Evolutionary conservation across 2,329 filamentous ascomycete species (phyloP).

Genomic region (Acrocalymma vagum): DNA sequence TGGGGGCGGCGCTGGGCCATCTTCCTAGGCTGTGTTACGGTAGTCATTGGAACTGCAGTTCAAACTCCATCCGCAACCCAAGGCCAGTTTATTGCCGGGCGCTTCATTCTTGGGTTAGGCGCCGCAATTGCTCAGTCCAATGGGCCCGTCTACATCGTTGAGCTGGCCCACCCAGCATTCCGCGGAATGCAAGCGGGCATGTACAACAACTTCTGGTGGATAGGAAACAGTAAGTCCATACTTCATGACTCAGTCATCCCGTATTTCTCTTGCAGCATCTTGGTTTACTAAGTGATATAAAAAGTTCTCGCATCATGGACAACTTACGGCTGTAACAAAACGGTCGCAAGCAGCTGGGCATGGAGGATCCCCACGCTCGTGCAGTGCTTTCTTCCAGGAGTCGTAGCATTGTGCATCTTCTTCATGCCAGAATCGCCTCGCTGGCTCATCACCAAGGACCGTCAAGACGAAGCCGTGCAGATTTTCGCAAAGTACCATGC

Average conservation of each 20-base stretch:
- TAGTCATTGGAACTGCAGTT: slow-evolving; percentile 59
- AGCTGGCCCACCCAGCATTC: slow-evolving; percentile 66
- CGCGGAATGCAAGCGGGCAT: slow-evolving; percentile 66
- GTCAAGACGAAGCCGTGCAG: slow-evolving; percentile 66
- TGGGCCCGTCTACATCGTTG: slow-evolving; percentile 63
- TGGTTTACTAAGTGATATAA: too few relatives aligned
- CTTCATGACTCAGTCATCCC: slow-evolving; percentile 58
- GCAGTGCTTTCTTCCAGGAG: slow-evolving; percentile 18
- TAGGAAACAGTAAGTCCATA: slow-evolving; percentile 61
- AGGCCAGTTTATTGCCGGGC: slow-evolving; percentile 60
- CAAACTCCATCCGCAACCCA: slow-evolving; percentile 55
- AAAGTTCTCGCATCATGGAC: slow-evolving; percentile 1
- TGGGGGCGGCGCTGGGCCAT: slow-evolving; percentile 61
- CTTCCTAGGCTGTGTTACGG: slow-evolving; percentile 60
- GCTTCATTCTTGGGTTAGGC: slow-evolving; percentile 50
- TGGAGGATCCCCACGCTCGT: slow-evolving; percentile 56
- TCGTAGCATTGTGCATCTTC: too few relatives aligned
- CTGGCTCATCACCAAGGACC: slow-evolving; percentile 69
- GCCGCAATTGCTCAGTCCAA: slow-evolving; percentile 62
- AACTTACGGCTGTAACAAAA: slow-evolving; percentile 32
- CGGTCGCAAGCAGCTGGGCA: slow-evolving; percentile 52
- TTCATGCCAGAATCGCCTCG: slow-evolving; percentile 69
- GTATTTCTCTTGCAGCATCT: too few relatives aligned
- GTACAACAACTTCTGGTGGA: slow-evolving; percentile 52
- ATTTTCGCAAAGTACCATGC: slow-evolving; percentile 69